Percentiles rank a stretch among this genome's conserved stretches.
Conservation (phyloP, 2,329 filamentous ascomycete species). For the Alternaria sp. region DNA sequence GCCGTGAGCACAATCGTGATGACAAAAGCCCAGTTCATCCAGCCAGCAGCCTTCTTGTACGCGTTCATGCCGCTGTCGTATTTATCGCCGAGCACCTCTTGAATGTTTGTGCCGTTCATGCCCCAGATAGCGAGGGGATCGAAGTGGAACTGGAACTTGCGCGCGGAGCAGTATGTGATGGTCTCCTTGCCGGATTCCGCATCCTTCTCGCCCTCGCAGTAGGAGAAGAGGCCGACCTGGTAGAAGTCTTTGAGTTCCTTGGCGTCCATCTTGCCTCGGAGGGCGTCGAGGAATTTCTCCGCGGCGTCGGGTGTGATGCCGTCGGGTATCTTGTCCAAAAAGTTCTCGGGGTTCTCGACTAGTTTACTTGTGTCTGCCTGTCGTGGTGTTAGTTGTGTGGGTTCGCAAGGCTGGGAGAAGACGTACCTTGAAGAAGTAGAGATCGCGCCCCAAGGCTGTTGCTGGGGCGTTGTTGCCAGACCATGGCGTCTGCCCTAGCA, state of each 20-base stretch:
- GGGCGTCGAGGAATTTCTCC: conserved; percentile 49
- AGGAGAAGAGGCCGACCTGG: conserved; percentile 84
- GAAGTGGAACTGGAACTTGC: conserved; percentile 78
- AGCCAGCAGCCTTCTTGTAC: conserved; percentile 77
- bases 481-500: conserved; percentile 63
- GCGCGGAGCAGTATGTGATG: conserved; percentile 69
- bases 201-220: conserved; percentile 71
- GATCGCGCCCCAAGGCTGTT: conserved; percentile 53
- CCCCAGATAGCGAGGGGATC: conserved; percentile 71
- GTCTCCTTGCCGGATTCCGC: conserved; percentile 56
- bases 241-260: conserved; percentile 74
- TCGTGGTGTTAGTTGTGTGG: conserved; percentile 17
- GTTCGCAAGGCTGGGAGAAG: conserved; percentile 52
- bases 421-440: conserved; percentile 64
- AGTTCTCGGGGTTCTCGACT: conserved; percentile 54
- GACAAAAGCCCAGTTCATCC: conserved; percentile 83
- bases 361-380: conserved; percentile 58
- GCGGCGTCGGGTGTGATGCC: conserved; percentile 35
- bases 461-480: conserved; percentile 34
- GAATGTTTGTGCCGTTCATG: conserved; percentile 61
- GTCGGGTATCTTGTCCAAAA: conserved; percentile 36
- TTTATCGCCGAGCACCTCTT: conserved; percentile 66
- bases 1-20: conserved; percentile 73
- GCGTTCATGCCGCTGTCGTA: conserved; percentile 71
- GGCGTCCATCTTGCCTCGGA: conserved; percentile 46